phyloP scores from a whole-genome alignment of 2,329 filamentous ascomycete species.

The Aspergillus fumigatus region DNA sequence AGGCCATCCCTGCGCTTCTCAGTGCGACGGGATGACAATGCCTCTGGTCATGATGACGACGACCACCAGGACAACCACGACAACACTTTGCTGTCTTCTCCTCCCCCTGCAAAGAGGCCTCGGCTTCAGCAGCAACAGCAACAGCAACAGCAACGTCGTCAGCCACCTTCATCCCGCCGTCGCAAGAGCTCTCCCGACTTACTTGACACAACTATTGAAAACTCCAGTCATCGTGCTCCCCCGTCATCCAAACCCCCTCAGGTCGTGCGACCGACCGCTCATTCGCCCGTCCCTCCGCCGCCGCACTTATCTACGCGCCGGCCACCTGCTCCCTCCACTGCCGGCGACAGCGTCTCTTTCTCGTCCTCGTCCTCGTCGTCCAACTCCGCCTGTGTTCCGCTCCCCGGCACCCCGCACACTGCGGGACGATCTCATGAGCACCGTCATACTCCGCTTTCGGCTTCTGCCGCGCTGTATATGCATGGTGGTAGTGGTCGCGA shows the following conservation, averaged over 20 bases:
- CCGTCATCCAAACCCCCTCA: conserved; percentile 1
- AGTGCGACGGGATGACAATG: conserved; percentile 26
- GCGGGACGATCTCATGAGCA: conserved; percentile 15
- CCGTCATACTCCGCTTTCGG: conserved; percentile 12
- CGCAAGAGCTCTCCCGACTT: conserved; percentile 32
- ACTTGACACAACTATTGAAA: conserved; percentile 24
- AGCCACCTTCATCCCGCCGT: conserved; percentile 12
- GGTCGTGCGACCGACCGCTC: not conserved
- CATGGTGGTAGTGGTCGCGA: conserved; percentile 19
- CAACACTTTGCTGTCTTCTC: not conserved
- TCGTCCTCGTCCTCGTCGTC: conserved; percentile 7
- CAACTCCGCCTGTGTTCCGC: not conserved
- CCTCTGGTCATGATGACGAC: conserved; percentile 11
- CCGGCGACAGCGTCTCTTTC: conserved; percentile 7
- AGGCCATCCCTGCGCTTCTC: conserved; percentile 30
- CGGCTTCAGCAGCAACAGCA: conserved; percentile 20
- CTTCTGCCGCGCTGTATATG: conserved; percentile 16
- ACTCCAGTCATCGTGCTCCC: conserved; percentile 1
- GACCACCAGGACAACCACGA: conserved; percentile 9
- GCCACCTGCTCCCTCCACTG: conserved; percentile 5
- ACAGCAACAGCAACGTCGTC: not conserved
- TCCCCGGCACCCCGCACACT: conserved; percentile 12
- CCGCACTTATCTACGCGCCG: conserved; percentile 15
- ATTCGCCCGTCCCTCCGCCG: conserved; percentile 7
- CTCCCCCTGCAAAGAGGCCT: conserved; percentile 25